Base-by-base conservation (phyloP, 306 rosid species). In the Dryas alaskensis region DNA sequence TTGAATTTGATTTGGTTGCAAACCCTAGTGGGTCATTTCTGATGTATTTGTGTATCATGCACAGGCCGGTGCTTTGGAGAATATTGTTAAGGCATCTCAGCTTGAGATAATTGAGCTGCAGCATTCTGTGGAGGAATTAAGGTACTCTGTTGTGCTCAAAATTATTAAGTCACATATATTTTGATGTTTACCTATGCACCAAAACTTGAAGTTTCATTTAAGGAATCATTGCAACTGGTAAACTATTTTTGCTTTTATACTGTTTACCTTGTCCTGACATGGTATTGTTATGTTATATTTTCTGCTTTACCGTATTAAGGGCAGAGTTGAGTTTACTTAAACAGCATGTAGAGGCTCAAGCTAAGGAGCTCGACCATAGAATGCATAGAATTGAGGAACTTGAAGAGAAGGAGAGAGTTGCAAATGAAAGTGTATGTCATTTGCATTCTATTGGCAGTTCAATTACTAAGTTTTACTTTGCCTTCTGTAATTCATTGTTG, bases 11-110 rank as follows among this genome's bases (percentile, higher is more conserved):
- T 61, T 54, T 58, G 6, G 37, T 55, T 81, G 76, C 66, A 40
- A 72, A 25, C 53, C 11, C 42, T 27, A 39, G 40, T 59, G 58
- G 44, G 52, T 71, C 73, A 11, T 48, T 71, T 75, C 66, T 72
- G 78, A 83, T 42, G 46, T 81, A 51, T 76, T 71, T 76, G 12
- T 80, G 4, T 79, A 64, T 62, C 70, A 10, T 73, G 39, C 79
- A 44, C 81, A 94, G 99, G 98, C 99, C 73, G 92, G 93, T 80
- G 96, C 99, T 65, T 78, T 94, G 87, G 98, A 94, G 90, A 75
- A 92, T 81, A 92, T 94, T 49, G 97, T 94, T 7, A 92, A 90
- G 89, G 87, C 86, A 45, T 92, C 99, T 76, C 99, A 94, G 85
- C 83, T 92, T 76, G 99, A 94, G 85, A 94, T 94, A 80, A 89